Evolutionary conservation across 2,329 filamentous ascomycete genomes (phyloP).

Genomic region (Colletotrichum tabaci): DNA sequence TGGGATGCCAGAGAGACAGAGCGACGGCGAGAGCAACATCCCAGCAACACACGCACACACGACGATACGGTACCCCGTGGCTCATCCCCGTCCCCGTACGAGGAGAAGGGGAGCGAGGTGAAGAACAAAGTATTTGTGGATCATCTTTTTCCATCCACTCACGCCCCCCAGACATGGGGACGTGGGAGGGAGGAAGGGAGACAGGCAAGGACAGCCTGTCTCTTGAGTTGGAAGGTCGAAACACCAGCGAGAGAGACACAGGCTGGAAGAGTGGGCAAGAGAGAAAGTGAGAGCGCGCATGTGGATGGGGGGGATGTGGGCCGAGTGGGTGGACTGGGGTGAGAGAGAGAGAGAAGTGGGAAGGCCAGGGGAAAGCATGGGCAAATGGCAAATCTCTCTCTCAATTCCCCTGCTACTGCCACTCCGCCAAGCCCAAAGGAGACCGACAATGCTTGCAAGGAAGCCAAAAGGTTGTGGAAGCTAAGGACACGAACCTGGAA

Average conservation of each 20-base stretch:
- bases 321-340: conserved; percentile 7
- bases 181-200: neutral
- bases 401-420: neutral
- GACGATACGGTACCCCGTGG: conserved; percentile 7
- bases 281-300: neutral
- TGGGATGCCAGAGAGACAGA: conserved; percentile 1
- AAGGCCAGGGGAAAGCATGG: neutral
- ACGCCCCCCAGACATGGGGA: conserved; percentile 7
- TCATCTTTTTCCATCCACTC: conserved; percentile 10
- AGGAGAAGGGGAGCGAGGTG: conserved; percentile 1
- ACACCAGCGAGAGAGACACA: conserved; percentile 13
- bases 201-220: conserved; percentile 25
- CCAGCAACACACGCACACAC: neutral
- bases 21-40: conserved; percentile 13
- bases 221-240: conserved; percentile 35
- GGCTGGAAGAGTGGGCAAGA: neutral
- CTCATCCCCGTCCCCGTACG: conserved; percentile 11
- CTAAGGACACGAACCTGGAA: neutral
- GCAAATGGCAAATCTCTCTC: conserved; percentile 2
- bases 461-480: neutral
- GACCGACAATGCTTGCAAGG: neutral
- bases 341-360: neutral
- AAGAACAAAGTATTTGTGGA: conserved; percentile 15
- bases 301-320: conserved; percentile 3
- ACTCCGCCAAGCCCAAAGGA: conserved; percentile 8